Conservation (phyloP, 768 basidiomycete genomes). For the Kwoniella heveanensis region DNA sequence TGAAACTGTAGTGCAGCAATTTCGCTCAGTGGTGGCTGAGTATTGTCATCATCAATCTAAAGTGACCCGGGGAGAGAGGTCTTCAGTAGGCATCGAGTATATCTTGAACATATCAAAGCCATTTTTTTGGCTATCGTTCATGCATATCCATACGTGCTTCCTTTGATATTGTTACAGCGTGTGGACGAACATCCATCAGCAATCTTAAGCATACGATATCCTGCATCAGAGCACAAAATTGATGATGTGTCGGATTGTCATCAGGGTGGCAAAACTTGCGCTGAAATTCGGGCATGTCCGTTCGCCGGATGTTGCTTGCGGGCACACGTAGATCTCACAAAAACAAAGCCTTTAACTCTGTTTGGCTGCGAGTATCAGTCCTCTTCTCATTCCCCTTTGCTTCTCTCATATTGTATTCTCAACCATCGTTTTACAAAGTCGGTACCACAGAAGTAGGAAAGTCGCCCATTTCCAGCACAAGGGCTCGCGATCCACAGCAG, state of each 20-base stretch:
- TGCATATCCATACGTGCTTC: constrained; percentile 4
- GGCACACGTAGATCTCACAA: constrained; percentile 1
- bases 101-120: constrained; percentile 3
- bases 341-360: neutral
- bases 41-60: too few species aligned
- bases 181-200: too few species aligned
- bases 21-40: too few species aligned
- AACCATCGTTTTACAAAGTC: too few species aligned
- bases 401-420: neutral
- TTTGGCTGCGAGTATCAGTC: too few species aligned
- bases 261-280: neutral
- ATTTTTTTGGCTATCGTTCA: neutral
- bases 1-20: too few species aligned
- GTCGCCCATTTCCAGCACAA: too few species aligned
- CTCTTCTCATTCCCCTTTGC: neutral
- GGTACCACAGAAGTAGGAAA: too few species aligned
- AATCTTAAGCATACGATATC: too few species aligned
- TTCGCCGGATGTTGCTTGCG: neutral
- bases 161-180: constrained; percentile 3
- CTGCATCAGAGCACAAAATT: too few species aligned
- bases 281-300: neutral
- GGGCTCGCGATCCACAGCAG: too few species aligned
- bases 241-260: too few species aligned
- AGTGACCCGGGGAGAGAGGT: neutral
- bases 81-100: neutral